Evolutionary conservation across 352 stramenopile species (phyloP).

Genomic region (Pythium angustatum): DNA sequence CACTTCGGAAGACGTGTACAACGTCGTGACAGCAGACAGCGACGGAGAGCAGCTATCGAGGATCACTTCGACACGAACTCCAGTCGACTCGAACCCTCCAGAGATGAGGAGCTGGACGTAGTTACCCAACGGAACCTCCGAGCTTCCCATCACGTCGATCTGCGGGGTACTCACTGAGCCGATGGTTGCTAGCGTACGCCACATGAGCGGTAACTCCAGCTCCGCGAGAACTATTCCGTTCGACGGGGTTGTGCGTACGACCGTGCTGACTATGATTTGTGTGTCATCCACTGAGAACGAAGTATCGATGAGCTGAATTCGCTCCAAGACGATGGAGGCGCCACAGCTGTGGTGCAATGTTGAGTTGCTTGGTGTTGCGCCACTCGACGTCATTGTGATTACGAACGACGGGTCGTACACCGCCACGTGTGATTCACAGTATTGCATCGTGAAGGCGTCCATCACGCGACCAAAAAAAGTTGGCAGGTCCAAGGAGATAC

Average conservation of each 20-base stretch:
- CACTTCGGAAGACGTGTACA: neutral
- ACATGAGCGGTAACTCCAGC: conserved; percentile 29
- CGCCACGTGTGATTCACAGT: conserved; percentile 8
- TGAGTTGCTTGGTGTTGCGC: too few relatives aligned
- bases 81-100: neutral
- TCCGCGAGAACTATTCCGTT: conserved; percentile 5
- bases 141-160: conserved; percentile 14
- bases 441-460: neutral
- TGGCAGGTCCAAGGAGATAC: conserved; percentile 3
- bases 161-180: neutral
- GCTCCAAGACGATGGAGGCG: conserved; percentile 13
- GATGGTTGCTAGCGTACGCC: conserved; percentile 7
- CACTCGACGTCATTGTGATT: neutral
- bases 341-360: conserved; percentile 10
- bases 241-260: neutral
- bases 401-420: neutral
- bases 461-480: neutral
- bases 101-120: neutral
- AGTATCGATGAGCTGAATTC: neutral
- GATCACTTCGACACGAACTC: conserved; percentile 4
- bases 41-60: conserved; percentile 12
- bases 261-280: neutral
- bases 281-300: neutral
- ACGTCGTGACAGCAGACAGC: neutral
- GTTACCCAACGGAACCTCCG: conserved; percentile 2